Evolutionary conservation across 108 stramenopile species (phyloP).

Genomic region (Pseudonitzschia multiseries): DNA sequence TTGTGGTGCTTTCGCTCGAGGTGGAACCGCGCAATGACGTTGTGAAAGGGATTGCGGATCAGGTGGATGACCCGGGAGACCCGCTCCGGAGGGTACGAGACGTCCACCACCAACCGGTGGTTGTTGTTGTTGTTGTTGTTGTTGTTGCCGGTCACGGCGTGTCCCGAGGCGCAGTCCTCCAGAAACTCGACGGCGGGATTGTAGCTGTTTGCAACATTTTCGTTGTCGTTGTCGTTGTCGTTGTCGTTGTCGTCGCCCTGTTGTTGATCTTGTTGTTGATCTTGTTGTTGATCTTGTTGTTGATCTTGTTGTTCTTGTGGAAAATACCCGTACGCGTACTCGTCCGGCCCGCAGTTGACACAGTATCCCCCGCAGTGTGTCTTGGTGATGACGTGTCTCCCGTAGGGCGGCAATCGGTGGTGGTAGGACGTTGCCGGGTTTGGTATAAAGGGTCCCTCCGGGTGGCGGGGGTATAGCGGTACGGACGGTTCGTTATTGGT

Average conservation of each 20-base stretch:
- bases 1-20: slow-evolving; percentile 41
- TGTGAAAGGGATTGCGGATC: slow-evolving; percentile 68
- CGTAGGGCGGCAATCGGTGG: slow-evolving; percentile 1
- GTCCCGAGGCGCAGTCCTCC: slow-evolving; percentile 34
- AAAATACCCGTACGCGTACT: slow-evolving; percentile 14
- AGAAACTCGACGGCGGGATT: slow-evolving; percentile 25
- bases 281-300: background rate
- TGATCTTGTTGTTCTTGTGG: background rate
- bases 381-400: slow-evolving; percentile 65
- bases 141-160: slow-evolving; percentile 17
- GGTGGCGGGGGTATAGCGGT: slow-evolving; percentile 32
- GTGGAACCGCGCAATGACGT: slow-evolving; percentile 70
- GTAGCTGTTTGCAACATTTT: background rate
- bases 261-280: background rate
- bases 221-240: background rate
- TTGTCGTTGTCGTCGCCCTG: background rate
- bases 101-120: slow-evolving; percentile 18
- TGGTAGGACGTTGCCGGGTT: slow-evolving; percentile 8
- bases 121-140: no score
- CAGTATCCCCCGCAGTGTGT: slow-evolving; percentile 80
- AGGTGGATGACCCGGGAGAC: slow-evolving; percentile 67
- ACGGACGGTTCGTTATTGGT: no score
- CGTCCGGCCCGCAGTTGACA: slow-evolving; percentile 50
- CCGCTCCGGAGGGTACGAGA: slow-evolving; percentile 32
- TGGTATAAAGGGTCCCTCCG: slow-evolving; percentile 47